Conservation (phyloP, 1,139 yeast species). For the Kodamaea sp. region DNA sequence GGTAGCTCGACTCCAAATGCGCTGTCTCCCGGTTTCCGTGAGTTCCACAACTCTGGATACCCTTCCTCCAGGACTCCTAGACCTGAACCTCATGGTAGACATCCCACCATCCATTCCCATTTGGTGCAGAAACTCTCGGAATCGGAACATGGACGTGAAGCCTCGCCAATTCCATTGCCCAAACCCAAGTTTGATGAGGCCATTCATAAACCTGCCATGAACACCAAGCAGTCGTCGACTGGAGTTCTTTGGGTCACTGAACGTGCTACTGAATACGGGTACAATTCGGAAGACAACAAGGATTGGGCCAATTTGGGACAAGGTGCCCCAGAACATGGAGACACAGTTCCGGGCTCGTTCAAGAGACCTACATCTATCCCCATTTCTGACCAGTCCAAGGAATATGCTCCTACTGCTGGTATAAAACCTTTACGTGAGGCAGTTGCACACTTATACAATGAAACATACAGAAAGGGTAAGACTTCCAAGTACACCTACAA, state of each 20-base stretch:
- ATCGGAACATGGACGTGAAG: constrained; percentile 39
- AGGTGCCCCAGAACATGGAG: constrained; percentile 73
- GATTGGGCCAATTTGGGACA: constrained; percentile 70
- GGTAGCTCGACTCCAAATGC: constrained; percentile 10
- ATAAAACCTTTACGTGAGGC: constrained; percentile 59
- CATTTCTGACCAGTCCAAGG: constrained; percentile 55
- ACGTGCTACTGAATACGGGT: constrained; percentile 64
- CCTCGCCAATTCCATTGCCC: constrained; percentile 56
- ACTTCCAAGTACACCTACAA: constrained; percentile 61
- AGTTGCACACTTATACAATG: constrained; percentile 62
- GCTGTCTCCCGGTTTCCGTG: constrained; percentile 7
- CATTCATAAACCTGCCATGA: constrained; percentile 61
- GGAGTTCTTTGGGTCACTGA: constrained; percentile 75
- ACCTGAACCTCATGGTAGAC: constrained; percentile 10
- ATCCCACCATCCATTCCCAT: constrained; percentile 13
- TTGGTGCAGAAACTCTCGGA: constrained; percentile 34
- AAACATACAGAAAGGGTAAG: constrained; percentile 52
- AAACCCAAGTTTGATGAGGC: constrained; percentile 47
- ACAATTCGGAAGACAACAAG: constrained; percentile 45
- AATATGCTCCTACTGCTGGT: constrained; percentile 69
- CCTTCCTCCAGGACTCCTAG: constrained; percentile 26
- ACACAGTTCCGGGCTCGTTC: constrained; percentile 60
- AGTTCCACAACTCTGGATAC: constrained; percentile 13
- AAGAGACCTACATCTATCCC: constrained; percentile 55
- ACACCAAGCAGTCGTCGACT: constrained; percentile 62